Percentiles rank a stretch among this genome's conserved stretches.
Evolutionary conservation across 345 rosid species (phyloP).

Genomic region (Physaria fendleri): DNA sequence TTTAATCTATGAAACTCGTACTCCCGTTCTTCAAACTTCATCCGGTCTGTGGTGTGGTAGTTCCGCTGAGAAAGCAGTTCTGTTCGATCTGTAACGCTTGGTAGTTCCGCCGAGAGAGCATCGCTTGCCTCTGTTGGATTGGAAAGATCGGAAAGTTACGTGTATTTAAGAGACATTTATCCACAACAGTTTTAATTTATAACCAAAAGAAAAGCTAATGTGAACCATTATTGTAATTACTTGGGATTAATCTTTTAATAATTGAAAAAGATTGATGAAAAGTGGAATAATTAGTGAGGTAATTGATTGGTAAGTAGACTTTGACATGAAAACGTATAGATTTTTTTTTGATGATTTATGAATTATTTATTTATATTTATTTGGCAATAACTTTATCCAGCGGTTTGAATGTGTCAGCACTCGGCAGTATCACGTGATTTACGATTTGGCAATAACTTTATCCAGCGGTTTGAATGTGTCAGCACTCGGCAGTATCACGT

Average conservation of each 20-base stretch:
- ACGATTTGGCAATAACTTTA: neutral
- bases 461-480: constrained; percentile 3
- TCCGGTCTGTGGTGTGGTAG: too few species aligned
- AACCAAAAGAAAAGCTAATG: too few species aligned
- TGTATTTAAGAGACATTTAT: too few species aligned
- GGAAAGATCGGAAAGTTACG: too few species aligned
- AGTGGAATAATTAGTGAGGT: constrained; percentile 14
- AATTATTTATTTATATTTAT: neutral
- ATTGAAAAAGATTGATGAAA: constrained; percentile 1
- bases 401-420: constrained; percentile 1
- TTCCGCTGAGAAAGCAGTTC: too few species aligned
- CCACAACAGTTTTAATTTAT: too few species aligned
- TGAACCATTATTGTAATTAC: neutral
- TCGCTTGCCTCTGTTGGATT: too few species aligned
- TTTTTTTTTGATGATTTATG: neutral
- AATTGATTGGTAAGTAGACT: constrained; percentile 21
- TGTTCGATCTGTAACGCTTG: too few species aligned
- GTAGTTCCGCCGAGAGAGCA: too few species aligned
- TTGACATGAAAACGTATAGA: neutral
- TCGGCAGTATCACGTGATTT: constrained; percentile 26
- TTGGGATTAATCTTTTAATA: neutral
- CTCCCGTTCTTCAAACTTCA: too few species aligned
- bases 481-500: constrained; percentile 27
- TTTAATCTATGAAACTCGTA: too few species aligned
- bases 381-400: neutral